Evolutionary conservation across 2,329 filamentous ascomycete genomes (phyloP), one percentile per base, ranked within the genome.

Genomic region (Ascochyta pisi): DNA sequence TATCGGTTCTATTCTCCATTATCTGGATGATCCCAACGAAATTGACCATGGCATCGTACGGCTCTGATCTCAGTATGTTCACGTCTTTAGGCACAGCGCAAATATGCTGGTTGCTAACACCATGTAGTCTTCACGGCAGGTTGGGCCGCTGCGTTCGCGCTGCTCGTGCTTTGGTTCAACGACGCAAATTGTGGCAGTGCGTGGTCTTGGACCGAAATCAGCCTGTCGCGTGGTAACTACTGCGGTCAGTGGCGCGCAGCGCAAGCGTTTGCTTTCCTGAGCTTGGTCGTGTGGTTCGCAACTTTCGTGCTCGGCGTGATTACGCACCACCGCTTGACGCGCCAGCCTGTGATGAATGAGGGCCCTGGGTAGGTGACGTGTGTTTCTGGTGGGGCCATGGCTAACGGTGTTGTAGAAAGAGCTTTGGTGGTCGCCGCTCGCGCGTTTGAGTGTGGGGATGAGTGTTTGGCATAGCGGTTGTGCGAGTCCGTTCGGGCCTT

Each of bases 1-100:
- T 93, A 16, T 85, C 87, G 12, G 85, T 92, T 50, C 73, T 93
- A 37, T 78, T 91, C n/a, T 81, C 85, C 5, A 76, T 93, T 24
- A 73, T 93, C 60, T 91, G 89, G 85, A 80, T 92, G 26, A 81
- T 93, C 37, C 90, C 90, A 2, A 90, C 90, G 69, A 83, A 85
- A 2, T 78, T 79, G 46, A 83, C 81, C 42, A 91, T 92, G 74
- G 82, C 87, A 58, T 83, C 88, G 74, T 93, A 88, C 83, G 88
- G 87, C 0, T 78, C 87, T 64, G 90, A 94, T 68, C 66, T 92
- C 24, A 15, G 63, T 66, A 55, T 27, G 63, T 34, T 6, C 19
- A 7, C 7, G 7, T 9, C 27, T 8, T 4, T 31, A 13, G 10
- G 8, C 9, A 9, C 27, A 29, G 27, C 27, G 12, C 12, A 29